Conservation (phyloP, 2,329 filamentous ascomycete species). For the Fusarium sororula region DNA sequence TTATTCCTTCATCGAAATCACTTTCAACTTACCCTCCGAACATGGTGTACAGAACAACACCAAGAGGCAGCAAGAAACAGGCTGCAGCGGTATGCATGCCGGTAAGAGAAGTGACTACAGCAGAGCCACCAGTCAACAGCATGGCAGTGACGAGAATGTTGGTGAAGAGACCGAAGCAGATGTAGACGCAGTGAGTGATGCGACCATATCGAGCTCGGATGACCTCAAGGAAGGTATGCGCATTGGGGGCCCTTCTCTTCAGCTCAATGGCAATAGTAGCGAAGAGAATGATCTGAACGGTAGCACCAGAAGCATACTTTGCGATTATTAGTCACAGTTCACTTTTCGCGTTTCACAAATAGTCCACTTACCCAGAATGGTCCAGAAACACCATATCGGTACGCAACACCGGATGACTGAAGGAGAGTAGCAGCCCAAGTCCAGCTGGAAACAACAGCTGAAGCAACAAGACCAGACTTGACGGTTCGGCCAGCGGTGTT, state of each 20-base stretch:
- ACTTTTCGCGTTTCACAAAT: too few species aligned
- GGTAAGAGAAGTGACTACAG: conserved; percentile 62
- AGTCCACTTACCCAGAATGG: conserved; percentile 55
- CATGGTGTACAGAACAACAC: conserved; percentile 76
- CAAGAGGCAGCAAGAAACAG: conserved; percentile 83
- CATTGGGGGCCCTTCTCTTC: conserved; percentile 87
- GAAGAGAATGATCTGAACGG: conserved; percentile 88
- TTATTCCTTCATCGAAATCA: fast-evolving
- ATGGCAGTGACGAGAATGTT: conserved; percentile 90
- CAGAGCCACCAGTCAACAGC: conserved; percentile 80
- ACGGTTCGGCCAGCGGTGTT: conserved; percentile 87
- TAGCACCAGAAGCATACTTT: conserved; percentile 69
- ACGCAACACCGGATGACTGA: conserved; percentile 83
- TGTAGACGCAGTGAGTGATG: conserved; percentile 78
- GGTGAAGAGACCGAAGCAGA: conserved; percentile 83
- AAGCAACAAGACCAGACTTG: conserved; percentile 87
- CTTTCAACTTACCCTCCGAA: conserved; percentile 58
- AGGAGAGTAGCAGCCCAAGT: conserved; percentile 89
- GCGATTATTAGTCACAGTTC: background rate
- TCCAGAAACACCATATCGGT: conserved; percentile 76
- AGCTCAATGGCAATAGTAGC: conserved; percentile 90
- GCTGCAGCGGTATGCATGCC: conserved; percentile 73
- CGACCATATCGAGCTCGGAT: conserved; percentile 79
- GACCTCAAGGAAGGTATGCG: conserved; percentile 85
- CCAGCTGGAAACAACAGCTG: conserved; percentile 92